Evolutionary conservation across 2,329 filamentous ascomycete species (phyloP).

Genomic region (Alternaria brassicae): DNA sequence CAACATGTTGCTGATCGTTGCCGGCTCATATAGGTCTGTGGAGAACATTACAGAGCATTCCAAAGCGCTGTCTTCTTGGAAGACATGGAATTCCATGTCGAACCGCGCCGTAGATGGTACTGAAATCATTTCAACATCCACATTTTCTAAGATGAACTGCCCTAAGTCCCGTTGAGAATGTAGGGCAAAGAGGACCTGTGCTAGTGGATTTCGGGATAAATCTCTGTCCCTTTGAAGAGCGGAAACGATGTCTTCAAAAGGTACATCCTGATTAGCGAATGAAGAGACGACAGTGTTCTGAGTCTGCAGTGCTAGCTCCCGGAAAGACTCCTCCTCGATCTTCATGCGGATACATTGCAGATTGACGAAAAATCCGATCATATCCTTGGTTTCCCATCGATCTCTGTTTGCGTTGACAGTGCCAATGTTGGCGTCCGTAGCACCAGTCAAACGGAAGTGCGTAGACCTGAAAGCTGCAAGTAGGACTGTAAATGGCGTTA

Average conservation of each 20-base stretch:
- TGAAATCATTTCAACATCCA: background rate
- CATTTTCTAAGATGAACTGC: background rate
- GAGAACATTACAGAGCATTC: background rate
- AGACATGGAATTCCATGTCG: constrained; percentile 3
- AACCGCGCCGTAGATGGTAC: background rate
- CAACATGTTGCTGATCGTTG: constrained; percentile 11
- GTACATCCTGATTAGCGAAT: background rate
- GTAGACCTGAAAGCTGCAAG: constrained; percentile 13
- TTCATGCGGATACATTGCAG: constrained; percentile 15
- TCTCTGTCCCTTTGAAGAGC: background rate
- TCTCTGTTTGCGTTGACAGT: constrained; percentile 12
- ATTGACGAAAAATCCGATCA: constrained; percentile 24
- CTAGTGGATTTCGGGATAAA: background rate
- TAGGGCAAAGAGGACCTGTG: background rate
- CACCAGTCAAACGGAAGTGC: constrained; percentile 12
- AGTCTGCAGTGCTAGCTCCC: constrained; percentile 5
- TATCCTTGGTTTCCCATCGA: constrained; percentile 7
- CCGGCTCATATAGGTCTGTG: constrained; percentile 2
- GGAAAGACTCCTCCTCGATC: constrained; percentile 9
- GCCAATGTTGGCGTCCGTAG: constrained; percentile 15
- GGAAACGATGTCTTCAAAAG: constrained; percentile 7
- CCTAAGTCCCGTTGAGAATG: constrained; percentile 2
- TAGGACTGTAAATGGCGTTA: constrained; percentile 6
- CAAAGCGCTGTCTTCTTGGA: background rate
- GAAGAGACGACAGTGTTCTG: background rate